Base-by-base conservation (phyloP, 2,329 filamentous ascomycete species). In the Colletotrichum costaricense region DNA sequence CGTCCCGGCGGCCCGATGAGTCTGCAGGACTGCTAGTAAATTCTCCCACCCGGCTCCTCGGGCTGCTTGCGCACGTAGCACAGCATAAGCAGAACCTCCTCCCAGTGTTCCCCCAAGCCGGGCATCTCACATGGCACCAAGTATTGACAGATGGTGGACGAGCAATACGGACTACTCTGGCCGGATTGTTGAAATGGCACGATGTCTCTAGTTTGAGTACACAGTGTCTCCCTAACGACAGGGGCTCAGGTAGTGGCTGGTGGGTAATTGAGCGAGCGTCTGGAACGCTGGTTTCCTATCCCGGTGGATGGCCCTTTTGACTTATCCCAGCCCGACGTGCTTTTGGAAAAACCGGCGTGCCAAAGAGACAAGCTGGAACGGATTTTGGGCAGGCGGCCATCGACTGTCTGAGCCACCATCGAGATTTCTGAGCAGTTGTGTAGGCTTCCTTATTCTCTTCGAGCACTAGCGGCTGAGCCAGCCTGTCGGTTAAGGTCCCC, bases 361-460 rank as follows among this genome's bases (percentile, higher is more conserved):
- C 42, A 49, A 49, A 42, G 33, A 26, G 11, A 54, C 42, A 60
- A 52, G 57, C 26, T 30, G 26, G 33, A 62, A 22, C 49, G 58
- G 52, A 33, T 33, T 56, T n/a, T 35, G 60, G 49, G 67, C 8
- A 38, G 30, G 55, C 33, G 35, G n/a, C 26, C 33, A 73, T 70
- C 66, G 70, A 19, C 60, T 46, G 60, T 70, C 65, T 60, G 54
- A 52, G 22, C 35, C 38, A 30, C 14, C 67, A 70, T 73, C 67
- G 60, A 54, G 60, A 70, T 72, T 49, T 19, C n/a, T 22, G 19
- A 62, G 42, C 28, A 65, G 54, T 16, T 62, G 60, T 28, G 55
- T 62, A 55, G 57, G 24, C 28, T 12, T 24, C 16, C 14, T 42
- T 65, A 30, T 55, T 62, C 46, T 54, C 7, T 33, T 60, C 35